phyloP scores from a whole-genome alignment of 1,284 basidiomycete species.

The Coniferiporia weirii region DNA sequence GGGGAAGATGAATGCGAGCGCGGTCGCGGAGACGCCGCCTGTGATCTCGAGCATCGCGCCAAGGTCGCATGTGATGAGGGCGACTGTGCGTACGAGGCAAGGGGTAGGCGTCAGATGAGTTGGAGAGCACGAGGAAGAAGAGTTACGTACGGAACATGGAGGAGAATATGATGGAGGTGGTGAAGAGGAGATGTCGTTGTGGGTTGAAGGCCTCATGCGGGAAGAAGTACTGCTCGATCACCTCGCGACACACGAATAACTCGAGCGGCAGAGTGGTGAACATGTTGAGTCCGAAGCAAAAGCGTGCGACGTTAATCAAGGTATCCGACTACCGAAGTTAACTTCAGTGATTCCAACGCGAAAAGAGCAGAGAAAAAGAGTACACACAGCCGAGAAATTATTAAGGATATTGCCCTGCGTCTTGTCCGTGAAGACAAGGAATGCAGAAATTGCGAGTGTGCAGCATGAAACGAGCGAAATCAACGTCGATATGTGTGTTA shows the following conservation, averaged over 20 bases:
- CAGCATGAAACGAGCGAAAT: conserved; percentile 79
- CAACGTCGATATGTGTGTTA: conserved; percentile 88
- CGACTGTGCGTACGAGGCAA: conserved; percentile 46
- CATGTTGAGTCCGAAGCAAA: conserved; percentile 98
- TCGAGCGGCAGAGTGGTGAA: conserved; percentile 94
- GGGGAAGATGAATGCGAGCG: conserved; percentile 92
- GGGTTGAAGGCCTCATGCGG: conserved; percentile 75
- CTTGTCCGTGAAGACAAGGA: conserved; percentile 90
- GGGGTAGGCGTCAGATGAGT: not conserved
- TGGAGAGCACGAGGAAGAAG: not conserved
- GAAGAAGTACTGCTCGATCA: conserved; percentile 92
- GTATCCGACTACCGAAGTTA: conserved; percentile 55
- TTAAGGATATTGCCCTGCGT: conserved; percentile 94
- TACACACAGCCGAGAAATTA: conserved; percentile 72
- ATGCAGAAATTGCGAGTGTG: conserved; percentile 87
- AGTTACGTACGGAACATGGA: conserved; percentile 72
- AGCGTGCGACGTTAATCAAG: conserved; percentile 88
- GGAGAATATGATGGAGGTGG: conserved; percentile 76
- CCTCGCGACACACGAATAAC: conserved; percentile 92
- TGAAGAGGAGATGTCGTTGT: conserved; percentile 88
- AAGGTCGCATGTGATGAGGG: conserved; percentile 91
- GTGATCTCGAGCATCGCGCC: conserved; percentile 98
- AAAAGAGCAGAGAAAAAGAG: not conserved
- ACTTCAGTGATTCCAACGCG: not conserved
- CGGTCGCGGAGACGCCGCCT: conserved; percentile 90